Conservation (phyloP, 495 filamentous ascomycete genomes). For the Aspergillus wentii region DNA sequence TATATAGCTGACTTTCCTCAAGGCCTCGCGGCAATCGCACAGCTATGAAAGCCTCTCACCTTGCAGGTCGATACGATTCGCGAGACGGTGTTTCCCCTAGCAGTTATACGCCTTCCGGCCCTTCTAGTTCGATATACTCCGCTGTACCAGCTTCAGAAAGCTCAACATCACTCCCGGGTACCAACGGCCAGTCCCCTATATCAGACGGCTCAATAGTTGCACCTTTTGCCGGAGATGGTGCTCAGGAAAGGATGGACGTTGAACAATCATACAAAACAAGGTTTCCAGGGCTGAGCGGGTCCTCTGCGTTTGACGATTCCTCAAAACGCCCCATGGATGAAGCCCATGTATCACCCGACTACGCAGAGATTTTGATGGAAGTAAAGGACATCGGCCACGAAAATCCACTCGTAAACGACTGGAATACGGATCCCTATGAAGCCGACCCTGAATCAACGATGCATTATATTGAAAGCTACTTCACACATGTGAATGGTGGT, state of each 20-base stretch:
- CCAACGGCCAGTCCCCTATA: conserved; percentile 30
- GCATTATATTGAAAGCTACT: conserved; percentile 52
- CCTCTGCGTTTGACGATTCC: conserved; percentile 11
- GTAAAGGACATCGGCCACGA: conserved; percentile 24
- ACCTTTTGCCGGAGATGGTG: conserved; percentile 22
- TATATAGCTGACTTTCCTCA: conserved; percentile 6
- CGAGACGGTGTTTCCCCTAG: conserved; percentile 16
- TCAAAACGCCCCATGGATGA: conserved; percentile 10
- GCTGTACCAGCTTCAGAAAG: conserved; percentile 30
- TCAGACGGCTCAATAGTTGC: conserved; percentile 29
- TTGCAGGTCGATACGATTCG: conserved; percentile 17
- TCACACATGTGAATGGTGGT: conserved; percentile 47
- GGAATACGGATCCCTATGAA: conserved; percentile 62
- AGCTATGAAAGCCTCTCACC: conserved; percentile 20
- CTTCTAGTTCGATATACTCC: conserved; percentile 28
- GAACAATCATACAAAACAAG: conserved; percentile 21
- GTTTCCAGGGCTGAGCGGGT: conserved; percentile 13
- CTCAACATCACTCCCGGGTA: conserved; percentile 30
- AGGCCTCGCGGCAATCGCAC: conserved; percentile 38
- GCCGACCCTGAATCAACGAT: conserved; percentile 40
- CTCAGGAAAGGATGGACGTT: conserved; percentile 21
- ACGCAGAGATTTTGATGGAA: conserved; percentile 30
- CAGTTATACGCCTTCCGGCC: conserved; percentile 21
- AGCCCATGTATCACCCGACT: conserved; percentile 16
- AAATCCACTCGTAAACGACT: conserved; percentile 49